Evolutionary conservation across 116 monocot genomes (phyloP), one percentile per base, ranked within the genome.

Genomic region (Dioscorea cayenensis): DNA sequence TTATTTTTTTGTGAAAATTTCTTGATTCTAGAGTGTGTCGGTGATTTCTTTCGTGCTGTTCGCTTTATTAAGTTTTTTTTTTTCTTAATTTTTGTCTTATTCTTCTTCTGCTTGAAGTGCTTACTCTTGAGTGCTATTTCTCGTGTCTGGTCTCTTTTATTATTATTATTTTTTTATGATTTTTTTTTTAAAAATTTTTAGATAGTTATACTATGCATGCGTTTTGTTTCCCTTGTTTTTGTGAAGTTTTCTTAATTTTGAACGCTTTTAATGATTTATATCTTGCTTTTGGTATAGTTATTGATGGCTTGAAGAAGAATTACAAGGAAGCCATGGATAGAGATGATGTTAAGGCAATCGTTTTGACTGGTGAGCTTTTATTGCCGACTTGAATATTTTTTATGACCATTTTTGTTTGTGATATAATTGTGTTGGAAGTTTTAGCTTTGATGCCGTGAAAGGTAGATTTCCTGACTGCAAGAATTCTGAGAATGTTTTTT

Each of bases 311-410:
- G 73, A 92, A 92, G 80, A 83, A 84, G 70, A 90, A 75, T 50
- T 96, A 90, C 58, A 51, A 23, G 28, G 93, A 92, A 69, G 96
- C 88, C 14, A 92, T 88, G 88, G 72, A 66, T 21, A 78, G 93
- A 67, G 77, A 76, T 19, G 96, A 96, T 35, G 93, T 96, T 11
- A 92, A 92, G 72, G 96, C 96, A 5, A 84, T 96, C 23, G 96
- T 96, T 18, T 55, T 96, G 28, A 96, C 88, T 6, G 96, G 96
- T 96, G 71, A 77, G 86, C 19, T 71, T 55, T 7, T 49, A 14
- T 29, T 72, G 21, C 7, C 62, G 28, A n/a, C 20, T 52, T 38
- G 5, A 36, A 61, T 62, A 35, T 38, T n/a, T 20, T 62, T 60
- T 61, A 8, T 9, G 18, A 7, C 22, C 12, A 28, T 37, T 60